Base-by-base conservation (phyloP, 352 stramenopile genomes). In the Globisporangium echinulatum region DNA sequence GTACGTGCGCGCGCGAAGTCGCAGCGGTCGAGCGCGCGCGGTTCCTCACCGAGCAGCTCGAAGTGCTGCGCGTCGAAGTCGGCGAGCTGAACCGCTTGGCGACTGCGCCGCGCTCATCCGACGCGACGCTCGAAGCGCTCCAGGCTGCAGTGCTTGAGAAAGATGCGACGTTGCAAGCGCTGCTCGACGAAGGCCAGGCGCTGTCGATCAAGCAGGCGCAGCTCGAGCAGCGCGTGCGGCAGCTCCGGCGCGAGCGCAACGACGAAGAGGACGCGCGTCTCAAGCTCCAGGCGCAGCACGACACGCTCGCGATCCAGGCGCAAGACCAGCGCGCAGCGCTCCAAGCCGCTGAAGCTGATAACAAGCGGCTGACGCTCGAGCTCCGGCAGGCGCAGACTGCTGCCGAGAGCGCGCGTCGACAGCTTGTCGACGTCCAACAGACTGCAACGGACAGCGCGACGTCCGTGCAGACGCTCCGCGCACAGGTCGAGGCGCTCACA, bases 131-230 rank as follows among this genome's bases (percentile, higher is more conserved):
- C 3, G 67, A 78, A 19, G 68, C 76, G 7, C 58, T 94, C 52
- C 84, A 94, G 55, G 49, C 76, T 36, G 84, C 82, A 4, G 52
- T 94, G 25, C 66, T 61, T 3, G 82, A 91, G 49, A 94, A 94
- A 57, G 84, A 94, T 46, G 69, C 77, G 37, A 85, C 88, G 61
- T 60, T 94, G 4, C 73, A 75, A 61, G 78, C 68, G 6, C 57
- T 94, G 14, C 54, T 94, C 5, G 80, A 88, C 25, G 84, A 94
- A 73, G 84, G 84, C 0, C 76, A 92, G 42, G 70, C 82, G 5
- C 66, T 94, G 1, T 92, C 82, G 1, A 69, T 92, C 9, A 94
- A 94, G 67, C 78, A 90, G 54, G 73, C 77, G 14, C 82, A 91
- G 56, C 67, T 86, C 33, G 84, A 94, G 55, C 74, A 87, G 33